These are phyloP conservation scores for Talaromyces sp. DNA, from an alignment of 2,329 filamentous ascomycete genomes.

Conservation along the genomic window DNA sequence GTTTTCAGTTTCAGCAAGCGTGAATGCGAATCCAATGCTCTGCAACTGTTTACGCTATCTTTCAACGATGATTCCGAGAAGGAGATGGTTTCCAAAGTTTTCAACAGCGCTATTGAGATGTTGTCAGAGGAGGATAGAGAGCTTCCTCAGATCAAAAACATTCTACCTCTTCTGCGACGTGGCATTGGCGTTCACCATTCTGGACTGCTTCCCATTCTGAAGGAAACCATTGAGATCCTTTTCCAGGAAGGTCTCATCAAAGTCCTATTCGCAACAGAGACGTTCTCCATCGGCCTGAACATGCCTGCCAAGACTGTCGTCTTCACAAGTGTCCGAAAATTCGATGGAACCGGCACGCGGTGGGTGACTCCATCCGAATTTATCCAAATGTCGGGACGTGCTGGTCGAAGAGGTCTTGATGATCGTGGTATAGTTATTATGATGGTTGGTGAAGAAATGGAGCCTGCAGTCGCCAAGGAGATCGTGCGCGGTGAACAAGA, in stretches of 20 bases:
- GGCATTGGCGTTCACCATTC: constrained; percentile 98
- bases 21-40: constrained; percentile 85
- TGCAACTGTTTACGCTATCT: constrained; percentile 77
- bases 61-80: constrained; percentile 98
- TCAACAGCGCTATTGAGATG: constrained; percentile 86
- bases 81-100: constrained; percentile 88
- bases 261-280: constrained; percentile 95
- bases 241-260: constrained; percentile 99
- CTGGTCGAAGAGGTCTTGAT: constrained; percentile 93
- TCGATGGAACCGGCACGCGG: constrained; percentile 73
- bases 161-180: constrained; percentile 79
- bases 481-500: constrained; percentile 97
- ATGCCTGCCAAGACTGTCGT: constrained; percentile 99
- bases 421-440: constrained; percentile 98
- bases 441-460: constrained; percentile 98
- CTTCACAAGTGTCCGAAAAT: constrained; percentile 96
- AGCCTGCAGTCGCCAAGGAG: constrained; percentile 85
- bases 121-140: constrained; percentile 86
- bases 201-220: constrained; percentile 87
- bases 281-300: constrained; percentile 96
- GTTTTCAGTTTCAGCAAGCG: constrained; percentile 99
- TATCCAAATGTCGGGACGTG: constrained; percentile 97
- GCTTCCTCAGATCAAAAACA: constrained; percentile 83
- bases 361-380: constrained; percentile 94
- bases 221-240: constrained; percentile 97